Conservation (phyloP, 208 protist species). For the Leishmania gerbilli region DNA sequence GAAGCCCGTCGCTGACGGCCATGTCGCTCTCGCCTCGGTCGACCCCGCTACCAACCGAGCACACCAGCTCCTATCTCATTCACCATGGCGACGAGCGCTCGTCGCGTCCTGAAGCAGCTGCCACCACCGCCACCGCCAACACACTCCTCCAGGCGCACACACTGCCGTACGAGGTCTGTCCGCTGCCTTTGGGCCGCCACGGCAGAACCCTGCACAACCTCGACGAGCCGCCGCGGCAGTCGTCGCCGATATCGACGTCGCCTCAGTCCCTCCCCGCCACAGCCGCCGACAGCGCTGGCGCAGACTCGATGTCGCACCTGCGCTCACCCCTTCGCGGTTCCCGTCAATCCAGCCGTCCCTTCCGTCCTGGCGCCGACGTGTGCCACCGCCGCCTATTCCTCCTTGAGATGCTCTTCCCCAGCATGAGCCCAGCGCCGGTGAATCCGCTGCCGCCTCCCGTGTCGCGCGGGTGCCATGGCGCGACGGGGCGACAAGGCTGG, state of each 20-base stretch:
- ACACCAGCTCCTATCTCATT: not conserved
- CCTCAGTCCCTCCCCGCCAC: not conserved
- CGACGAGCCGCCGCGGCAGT: conserved; percentile 9
- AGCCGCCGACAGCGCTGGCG: not conserved
- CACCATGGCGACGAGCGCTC: not conserved
- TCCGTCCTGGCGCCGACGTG: conserved; percentile 20
- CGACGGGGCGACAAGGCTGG: not conserved
- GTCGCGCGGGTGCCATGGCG: not conserved
- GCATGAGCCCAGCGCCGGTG: conserved; percentile 20
- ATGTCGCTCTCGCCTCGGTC: not conserved
- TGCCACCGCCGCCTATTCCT: conserved; percentile 35
- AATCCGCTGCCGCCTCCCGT: conserved; percentile 10
- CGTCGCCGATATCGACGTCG: conserved; percentile 4
- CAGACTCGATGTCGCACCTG: not conserved
- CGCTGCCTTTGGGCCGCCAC: conserved; percentile 26
- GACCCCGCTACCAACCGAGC: not conserved
- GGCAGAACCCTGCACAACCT: conserved; percentile 12
- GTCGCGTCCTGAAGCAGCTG: not conserved
- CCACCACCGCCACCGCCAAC: not conserved
- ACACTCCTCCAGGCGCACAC: not conserved
- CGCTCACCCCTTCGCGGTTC: not conserved
- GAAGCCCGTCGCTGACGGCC: not conserved
- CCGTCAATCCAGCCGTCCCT: not conserved
- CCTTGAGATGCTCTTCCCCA: conserved; percentile 33
- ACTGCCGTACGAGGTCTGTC: conserved; percentile 36